These are phyloP conservation scores for Polygonum aviculare DNA, from an alignment of 148 eudicot genomes.

Conservation along the genomic window DNA sequence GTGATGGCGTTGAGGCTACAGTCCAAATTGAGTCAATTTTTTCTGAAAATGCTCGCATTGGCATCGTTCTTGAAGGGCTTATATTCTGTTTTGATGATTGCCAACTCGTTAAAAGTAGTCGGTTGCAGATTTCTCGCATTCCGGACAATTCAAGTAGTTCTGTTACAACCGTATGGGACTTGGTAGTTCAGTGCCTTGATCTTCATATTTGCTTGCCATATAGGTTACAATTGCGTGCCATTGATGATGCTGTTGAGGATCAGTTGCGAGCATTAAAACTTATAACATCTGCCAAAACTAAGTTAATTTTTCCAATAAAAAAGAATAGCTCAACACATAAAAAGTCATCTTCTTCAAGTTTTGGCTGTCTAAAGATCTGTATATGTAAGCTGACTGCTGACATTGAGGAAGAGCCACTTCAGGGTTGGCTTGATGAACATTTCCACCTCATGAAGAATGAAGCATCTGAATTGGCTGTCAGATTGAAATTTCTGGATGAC, in stretches of 20 bases:
- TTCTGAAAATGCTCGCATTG: constrained; percentile 97
- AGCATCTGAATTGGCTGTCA: constrained; percentile 82
- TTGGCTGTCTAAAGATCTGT: constrained; percentile 65
- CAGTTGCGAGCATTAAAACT: constrained; percentile 91
- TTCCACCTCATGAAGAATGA: constrained; percentile 74
- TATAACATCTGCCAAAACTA: constrained; percentile 67
- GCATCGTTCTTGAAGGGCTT: constrained; percentile 92
- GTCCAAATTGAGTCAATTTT: constrained; percentile 88
- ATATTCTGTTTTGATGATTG: constrained; percentile 62
- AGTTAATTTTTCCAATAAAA: constrained; percentile 45
- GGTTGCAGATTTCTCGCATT: constrained; percentile 95
- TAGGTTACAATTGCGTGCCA: constrained; percentile 88
- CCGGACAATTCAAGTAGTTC: constrained; percentile 53
- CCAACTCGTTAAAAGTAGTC: constrained; percentile 74
- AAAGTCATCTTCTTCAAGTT: constrained; percentile 43
- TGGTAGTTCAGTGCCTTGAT: constrained; percentile 88
- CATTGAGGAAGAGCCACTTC: constrained; percentile 95
- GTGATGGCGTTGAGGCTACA: constrained; percentile 88
- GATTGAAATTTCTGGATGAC: constrained; percentile 78
- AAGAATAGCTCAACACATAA: constrained; percentile 66
- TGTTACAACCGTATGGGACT: constrained; percentile 73
- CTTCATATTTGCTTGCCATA: constrained; percentile 87
- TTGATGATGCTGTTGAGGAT: constrained; percentile 94
- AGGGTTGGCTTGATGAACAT: constrained; percentile 99
- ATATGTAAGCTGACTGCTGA: constrained; percentile 80